Conservation (phyloP, 148 eudicot species). For the Spergularia marina region DNA sequence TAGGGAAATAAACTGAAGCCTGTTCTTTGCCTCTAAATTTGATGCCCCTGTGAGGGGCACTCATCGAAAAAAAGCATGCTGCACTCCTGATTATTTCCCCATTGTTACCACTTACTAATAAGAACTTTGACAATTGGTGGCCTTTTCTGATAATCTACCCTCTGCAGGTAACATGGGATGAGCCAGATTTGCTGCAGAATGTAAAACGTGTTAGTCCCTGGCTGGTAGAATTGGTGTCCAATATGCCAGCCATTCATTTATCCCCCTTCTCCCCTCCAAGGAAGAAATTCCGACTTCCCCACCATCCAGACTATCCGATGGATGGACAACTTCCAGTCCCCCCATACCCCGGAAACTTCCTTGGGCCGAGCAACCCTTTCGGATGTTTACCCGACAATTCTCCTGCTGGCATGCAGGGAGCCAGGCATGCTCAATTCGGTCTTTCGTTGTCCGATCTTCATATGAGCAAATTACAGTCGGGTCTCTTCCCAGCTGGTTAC, state of each 20-base stretch:
- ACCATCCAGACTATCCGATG: constrained; percentile 62
- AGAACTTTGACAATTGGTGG: background rate
- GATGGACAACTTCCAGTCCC: constrained; percentile 64
- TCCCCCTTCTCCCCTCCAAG: constrained; percentile 89
- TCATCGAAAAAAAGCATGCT: no score
- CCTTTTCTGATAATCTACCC: constrained; percentile 3
- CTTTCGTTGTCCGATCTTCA: constrained; percentile 68
- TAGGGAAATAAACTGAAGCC: no score
- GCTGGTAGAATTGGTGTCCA: constrained; percentile 88
- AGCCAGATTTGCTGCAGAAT: constrained; percentile 93
- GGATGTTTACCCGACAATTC: constrained; percentile 54
- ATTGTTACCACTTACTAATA: no score
- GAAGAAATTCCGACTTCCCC: constrained; percentile 68
- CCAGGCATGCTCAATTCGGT: constrained; percentile 97
- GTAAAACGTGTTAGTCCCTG: constrained; percentile 95
- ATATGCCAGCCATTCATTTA: constrained; percentile 75
- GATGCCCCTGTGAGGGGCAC: no score
- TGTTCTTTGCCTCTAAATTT: no score
- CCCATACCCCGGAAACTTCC: constrained; percentile 45
- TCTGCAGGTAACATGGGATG: constrained; percentile 86
- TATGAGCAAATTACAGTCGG: constrained; percentile 51
- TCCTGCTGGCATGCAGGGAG: constrained; percentile 99
- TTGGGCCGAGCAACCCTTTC: constrained; percentile 48
- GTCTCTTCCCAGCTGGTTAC: constrained; percentile 54
- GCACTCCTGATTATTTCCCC: background rate